Conservation (phyloP, 805 yeast species). For the Yarrowia yakushimensis region DNA sequence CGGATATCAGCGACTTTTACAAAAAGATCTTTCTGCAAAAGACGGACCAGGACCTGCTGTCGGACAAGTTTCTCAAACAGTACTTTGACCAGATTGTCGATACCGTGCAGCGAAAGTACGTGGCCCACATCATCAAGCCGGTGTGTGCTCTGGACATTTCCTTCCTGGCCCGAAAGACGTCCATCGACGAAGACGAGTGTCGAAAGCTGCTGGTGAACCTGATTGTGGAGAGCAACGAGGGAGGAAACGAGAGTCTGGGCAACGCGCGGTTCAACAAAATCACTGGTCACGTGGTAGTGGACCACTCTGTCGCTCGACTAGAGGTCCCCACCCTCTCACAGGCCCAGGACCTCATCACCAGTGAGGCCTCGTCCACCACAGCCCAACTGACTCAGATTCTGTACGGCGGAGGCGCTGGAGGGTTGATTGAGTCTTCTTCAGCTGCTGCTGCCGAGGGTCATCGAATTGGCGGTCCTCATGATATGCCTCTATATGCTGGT, state of each 20-base stretch:
- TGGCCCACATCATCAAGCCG: conserved; percentile 10
- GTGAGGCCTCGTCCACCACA: background rate
- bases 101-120: conserved; percentile 8
- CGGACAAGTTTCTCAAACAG: conserved; percentile 5
- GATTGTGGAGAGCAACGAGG: conserved; percentile 5
- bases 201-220: conserved; percentile 14
- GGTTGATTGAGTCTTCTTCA: background rate
- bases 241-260: background rate
- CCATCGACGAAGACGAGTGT: conserved; percentile 6
- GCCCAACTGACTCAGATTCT: background rate
- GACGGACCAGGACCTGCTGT: background rate
- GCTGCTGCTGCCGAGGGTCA: background rate
- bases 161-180: background rate
- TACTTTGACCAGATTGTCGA: conserved; percentile 19
- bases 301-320: background rate
- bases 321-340: conserved; percentile 2
- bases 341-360: conserved; percentile 6
- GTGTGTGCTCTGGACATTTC: background rate
- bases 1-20: conserved; percentile 32
- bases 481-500: background rate
- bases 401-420: conserved; percentile 9
- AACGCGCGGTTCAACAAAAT: conserved; percentile 1
- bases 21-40: conserved; percentile 22
- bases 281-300: background rate
- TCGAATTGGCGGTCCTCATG: background rate